Evolutionary conservation across 768 basidiomycete genomes (phyloP), one percentile per base, ranked within the genome.

Genomic region (Chalciporus chontae): DNA sequence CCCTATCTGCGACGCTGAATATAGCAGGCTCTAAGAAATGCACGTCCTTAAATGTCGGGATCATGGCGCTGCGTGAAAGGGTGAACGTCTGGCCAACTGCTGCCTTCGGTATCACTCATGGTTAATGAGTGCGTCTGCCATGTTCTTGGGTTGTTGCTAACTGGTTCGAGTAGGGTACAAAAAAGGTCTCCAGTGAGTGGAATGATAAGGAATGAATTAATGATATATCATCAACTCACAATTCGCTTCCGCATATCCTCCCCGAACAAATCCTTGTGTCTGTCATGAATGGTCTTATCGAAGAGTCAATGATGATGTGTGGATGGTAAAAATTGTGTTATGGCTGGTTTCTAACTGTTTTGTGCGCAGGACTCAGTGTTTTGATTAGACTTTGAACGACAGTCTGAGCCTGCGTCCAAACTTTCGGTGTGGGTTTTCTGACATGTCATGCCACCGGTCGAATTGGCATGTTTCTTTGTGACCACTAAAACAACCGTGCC

Each of bases 11-110:
- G 34, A n/a, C 14, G 8, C 34, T 36, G 6, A 14, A 36, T 15
- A 5, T 18, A 43, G 50, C 50, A 52, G 0, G 15, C 10, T 40
- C n/a, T n/a, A n/a, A 40, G 51, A 53, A 43, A 3, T 42, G 19
- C 40, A 48, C 57, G n/a, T n/a, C 32, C 11, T 18, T 50, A n/a
- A n/a, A n/a, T n/a, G n/a, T 59, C 46, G 24, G n/a, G n/a, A n/a
- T n/a, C 32, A 14, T 5, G 14, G 14, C 14, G 14, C 32, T 13
- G 24, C 8, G n/a, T n/a, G n/a, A n/a, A n/a, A n/a, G n/a, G n/a
- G n/a, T n/a, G n/a, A n/a, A n/a, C n/a, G n/a, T n/a, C n/a, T n/a
- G n/a, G n/a, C n/a, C n/a, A n/a, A n/a, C 15, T 36, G n/a, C 34
- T 9, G n/a, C n/a, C n/a, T n/a, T 8, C 34, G 15, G 34, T 15